Conservation (phyloP, 1,139 yeast genomes). For the Suhomyces wounanorum region DNA sequence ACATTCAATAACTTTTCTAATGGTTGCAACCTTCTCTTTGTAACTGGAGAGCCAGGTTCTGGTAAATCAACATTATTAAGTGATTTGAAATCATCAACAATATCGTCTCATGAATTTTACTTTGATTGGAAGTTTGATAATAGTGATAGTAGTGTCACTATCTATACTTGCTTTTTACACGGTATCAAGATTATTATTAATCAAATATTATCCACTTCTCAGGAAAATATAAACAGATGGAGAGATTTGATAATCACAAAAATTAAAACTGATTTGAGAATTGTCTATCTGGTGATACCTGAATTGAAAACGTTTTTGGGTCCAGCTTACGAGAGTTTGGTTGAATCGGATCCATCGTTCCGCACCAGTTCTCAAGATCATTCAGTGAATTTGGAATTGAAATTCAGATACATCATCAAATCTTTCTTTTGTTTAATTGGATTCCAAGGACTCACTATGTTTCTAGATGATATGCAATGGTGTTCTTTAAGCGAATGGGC, state of each 20-base stretch:
- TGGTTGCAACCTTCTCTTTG: constrained; percentile 34
- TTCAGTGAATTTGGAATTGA: constrained; percentile 38
- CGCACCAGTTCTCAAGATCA: constrained; percentile 23
- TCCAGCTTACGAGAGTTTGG: constrained; percentile 34
- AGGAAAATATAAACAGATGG: constrained; percentile 42
- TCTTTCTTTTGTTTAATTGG: constrained; percentile 45
- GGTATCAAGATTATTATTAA: constrained; percentile 44
- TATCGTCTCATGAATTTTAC: constrained; percentile 40
- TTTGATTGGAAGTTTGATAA: constrained; percentile 45
- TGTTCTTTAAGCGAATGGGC: constrained; percentile 35
- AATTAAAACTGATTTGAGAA: constrained; percentile 46
- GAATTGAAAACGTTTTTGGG: constrained; percentile 50
- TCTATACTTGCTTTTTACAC: constrained; percentile 29
- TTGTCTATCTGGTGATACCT: constrained; percentile 47
- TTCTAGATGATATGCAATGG: constrained; percentile 54
- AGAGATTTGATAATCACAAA: constrained; percentile 42
- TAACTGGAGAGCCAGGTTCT: constrained; percentile 49
- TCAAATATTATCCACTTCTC: constrained; percentile 46
- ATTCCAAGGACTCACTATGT: constrained; percentile 45
- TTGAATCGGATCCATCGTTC: constrained; percentile 10
- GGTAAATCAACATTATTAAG: constrained; percentile 52
- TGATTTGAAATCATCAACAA: constrained; percentile 41
- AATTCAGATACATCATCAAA: constrained; percentile 47
- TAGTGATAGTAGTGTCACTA: constrained; percentile 31
- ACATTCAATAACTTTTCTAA: constrained; percentile 24